Percentiles rank a stretch among this genome's conserved stretches.
These are phyloP conservation scores for Carex pumila DNA, from an alignment of 176 grass and related monocot genomes.

Conservation along the genomic window DNA sequence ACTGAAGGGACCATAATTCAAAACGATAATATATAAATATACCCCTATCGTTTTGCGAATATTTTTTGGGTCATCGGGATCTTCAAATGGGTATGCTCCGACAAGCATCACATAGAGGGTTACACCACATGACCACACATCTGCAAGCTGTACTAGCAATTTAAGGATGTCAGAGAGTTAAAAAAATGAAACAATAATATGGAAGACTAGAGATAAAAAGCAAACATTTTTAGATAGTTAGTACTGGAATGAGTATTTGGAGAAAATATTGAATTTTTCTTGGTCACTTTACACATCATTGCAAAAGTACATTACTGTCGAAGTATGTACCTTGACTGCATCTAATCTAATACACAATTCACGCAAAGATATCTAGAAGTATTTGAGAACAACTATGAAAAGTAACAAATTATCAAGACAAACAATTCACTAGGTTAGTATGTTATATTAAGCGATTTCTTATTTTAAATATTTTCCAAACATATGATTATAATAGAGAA, in stretches of 20 bases:
- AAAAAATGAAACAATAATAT: background rate
- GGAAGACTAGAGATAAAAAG: background rate
- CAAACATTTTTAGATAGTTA: background rate
- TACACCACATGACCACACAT: slow-evolving; percentile 97
- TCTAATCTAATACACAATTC: background rate
- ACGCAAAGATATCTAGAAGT: background rate
- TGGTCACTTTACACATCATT: background rate
- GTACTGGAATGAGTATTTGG: background rate
- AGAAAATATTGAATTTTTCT: background rate
- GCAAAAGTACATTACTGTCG: background rate
- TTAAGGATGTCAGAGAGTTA: background rate
- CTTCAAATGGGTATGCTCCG: slow-evolving; percentile 94
- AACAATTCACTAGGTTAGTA: background rate
- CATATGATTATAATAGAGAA: background rate
- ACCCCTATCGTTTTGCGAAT: slow-evolving; percentile 94
- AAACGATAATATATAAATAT: background rate
- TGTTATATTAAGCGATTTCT: background rate
- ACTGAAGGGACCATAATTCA: background rate
- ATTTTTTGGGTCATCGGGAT: slow-evolving; percentile 85
- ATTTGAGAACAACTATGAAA: background rate
- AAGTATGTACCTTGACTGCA: background rate
- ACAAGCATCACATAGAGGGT: slow-evolving; percentile 97
- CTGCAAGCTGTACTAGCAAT: slow-evolving; percentile 71
- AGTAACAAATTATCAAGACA: background rate
- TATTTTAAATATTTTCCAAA: background rate